Conservation (phyloP, 192 early-diverging fungal species). For the Backusella mclennaniae region DNA sequence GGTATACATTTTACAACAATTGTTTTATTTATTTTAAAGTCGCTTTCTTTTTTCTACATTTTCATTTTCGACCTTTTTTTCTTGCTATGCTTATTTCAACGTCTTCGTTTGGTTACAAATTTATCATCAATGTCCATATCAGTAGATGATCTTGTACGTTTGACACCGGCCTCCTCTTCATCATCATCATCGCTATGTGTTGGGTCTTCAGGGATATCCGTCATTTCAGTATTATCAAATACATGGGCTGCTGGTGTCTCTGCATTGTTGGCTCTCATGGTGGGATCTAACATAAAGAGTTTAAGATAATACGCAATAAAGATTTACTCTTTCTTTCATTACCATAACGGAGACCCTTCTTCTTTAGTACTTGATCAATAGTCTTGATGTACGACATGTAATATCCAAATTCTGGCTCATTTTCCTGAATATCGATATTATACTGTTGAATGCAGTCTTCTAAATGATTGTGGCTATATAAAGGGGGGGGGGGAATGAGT, state of each 20-base stretch:
- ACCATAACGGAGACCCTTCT: slow-evolving; percentile 40
- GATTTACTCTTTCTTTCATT: background rate
- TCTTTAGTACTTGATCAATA: slow-evolving; percentile 39
- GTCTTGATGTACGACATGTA: slow-evolving; percentile 41
- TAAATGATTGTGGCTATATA: slow-evolving; percentile 38
- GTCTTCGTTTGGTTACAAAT: background rate
- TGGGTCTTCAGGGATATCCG: background rate
- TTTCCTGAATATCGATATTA: slow-evolving; percentile 18
- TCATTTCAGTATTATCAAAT: slow-evolving; percentile 4
- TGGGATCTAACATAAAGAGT: background rate
- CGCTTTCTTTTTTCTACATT: too few relatives aligned
- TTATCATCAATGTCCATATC: slow-evolving; percentile 14
- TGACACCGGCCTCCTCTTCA: background rate
- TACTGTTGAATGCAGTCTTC: slow-evolving; percentile 25
- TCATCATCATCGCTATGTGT: background rate
- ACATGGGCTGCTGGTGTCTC: slow-evolving; percentile 13
- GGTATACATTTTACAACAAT: too few relatives aligned
- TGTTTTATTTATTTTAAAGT: background rate
- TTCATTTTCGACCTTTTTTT: too few relatives aligned
- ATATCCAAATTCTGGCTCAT: slow-evolving; percentile 40
- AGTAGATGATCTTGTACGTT: background rate
- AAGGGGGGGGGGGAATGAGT: background rate
- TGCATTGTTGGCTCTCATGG: slow-evolving; percentile 8
- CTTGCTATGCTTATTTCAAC: background rate
- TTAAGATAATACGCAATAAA: too few relatives aligned